Percentiles rank a stretch among this genome's conserved stretches.
Conservation (phyloP, 2,329 filamentous ascomycete species). For the Cladosporium sp. region DNA sequence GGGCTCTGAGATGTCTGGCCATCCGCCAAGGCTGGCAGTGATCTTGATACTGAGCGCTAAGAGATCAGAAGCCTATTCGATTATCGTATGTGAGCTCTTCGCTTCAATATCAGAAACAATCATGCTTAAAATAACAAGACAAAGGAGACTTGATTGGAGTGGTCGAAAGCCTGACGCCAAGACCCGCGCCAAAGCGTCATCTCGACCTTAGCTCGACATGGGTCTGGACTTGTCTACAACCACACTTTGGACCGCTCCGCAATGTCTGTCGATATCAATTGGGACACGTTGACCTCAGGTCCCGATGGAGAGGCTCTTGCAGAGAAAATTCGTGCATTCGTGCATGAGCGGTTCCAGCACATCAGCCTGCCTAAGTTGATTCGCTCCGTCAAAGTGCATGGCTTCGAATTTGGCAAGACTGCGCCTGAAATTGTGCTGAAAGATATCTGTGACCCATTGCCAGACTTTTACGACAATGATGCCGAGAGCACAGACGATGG, state of each 20-base stretch:
- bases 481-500: slow-evolving; percentile 43
- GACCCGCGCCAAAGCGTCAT: background rate
- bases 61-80: too few relatives aligned
- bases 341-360: slow-evolving; percentile 93
- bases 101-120: too few relatives aligned
- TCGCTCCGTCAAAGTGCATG: slow-evolving; percentile 88
- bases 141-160: too few relatives aligned
- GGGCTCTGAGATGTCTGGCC: too few relatives aligned
- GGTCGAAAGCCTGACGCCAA: background rate
- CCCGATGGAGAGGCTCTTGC: slow-evolving; percentile 82
- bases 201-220: background rate
- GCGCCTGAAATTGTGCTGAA: slow-evolving; percentile 86
- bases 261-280: slow-evolving; percentile 98
- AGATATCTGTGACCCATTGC: slow-evolving; percentile 90
- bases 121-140: too few relatives aligned
- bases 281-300: slow-evolving; percentile 86
- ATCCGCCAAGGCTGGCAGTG: too few relatives aligned
- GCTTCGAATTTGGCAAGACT: slow-evolving; percentile 84
- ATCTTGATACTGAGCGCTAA: too few relatives aligned
- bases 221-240: background rate
- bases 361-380: slow-evolving; percentile 92
- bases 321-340: slow-evolving; percentile 82
- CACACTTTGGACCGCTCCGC: background rate
- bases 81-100: too few relatives aligned
- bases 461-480: slow-evolving; percentile 91